Evolutionary conservation across 2,329 filamentous ascomycete genomes (phyloP), one percentile per base, ranked within the genome.

Genomic region (Verticillium longisporum): DNA sequence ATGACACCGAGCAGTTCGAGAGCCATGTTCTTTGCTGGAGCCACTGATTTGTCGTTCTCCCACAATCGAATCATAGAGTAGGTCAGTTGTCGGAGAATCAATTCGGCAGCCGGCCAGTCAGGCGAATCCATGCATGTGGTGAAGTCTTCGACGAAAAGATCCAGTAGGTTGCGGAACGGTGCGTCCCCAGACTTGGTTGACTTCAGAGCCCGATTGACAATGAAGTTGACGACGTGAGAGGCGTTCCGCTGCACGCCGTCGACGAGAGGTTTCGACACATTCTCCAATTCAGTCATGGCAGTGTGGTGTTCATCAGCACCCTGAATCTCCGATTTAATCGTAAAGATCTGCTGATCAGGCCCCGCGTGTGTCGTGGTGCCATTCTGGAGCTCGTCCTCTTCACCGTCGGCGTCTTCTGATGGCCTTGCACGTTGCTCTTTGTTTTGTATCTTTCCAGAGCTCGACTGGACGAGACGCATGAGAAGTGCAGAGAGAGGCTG

Each of bases 61-160:
- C 91, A 86, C 53, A 97, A 83, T 36, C 84, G 82, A 58, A 93
- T 83, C 90, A 98, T 94, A 66, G 88, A 87, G 37, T 83, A 82
- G 68, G 95, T 87, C 59, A 98, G 82, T 9, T 89, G 82, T 4
- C 91, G 86, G 41, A 99, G 82, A 7, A 99, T 80, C 26, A 97
- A 77, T 70, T 97, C 92, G 7, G 95, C 92, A 5, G 91, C 91
- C 0, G 95, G 95, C 95, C 96, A 99, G 68, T 98, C 94, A 0
- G 91, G 88, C 14, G 88, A 92, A 61, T 92, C 90, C 6, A 99
- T 80, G 55, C 97, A 96, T 18, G 86, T 88, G 33, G 96, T 90
- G 66, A 99, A 92, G 72, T 99, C 95, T 69, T 98, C 93, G 0
- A 96, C 90, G 68, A 99, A 98, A 18, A 98, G 85, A 72, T 99